Evolutionary conservation across 2,329 filamentous ascomycete genomes (phyloP).

Genomic region (Leptographium flavum): DNA sequence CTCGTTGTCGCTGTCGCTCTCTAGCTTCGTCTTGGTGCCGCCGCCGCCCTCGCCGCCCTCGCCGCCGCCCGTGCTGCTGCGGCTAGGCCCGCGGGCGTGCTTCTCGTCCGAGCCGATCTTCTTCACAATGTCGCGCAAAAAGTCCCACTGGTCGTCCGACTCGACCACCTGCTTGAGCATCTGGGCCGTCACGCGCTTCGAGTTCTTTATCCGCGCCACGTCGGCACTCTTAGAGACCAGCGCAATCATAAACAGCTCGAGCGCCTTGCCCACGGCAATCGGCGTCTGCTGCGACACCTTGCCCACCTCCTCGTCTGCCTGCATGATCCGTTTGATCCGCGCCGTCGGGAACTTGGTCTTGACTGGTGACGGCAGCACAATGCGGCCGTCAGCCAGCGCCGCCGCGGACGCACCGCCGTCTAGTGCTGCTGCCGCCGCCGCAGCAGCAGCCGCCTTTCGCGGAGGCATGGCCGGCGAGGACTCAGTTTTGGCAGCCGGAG

Average conservation of each 20-base stretch:
- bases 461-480: constrained; percentile 8
- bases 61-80: constrained; percentile 33
- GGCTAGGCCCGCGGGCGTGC: constrained; percentile 20
- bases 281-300: constrained; percentile 97
- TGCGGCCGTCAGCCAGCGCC: constrained; percentile 4
- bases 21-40: constrained; percentile 9
- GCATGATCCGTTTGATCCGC: constrained; percentile 98
- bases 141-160: constrained; percentile 86
- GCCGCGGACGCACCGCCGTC: background rate
- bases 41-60: background rate
- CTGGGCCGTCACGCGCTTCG: constrained; percentile 75
- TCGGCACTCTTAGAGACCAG: constrained; percentile 79
- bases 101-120: constrained; percentile 55
- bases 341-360: constrained; percentile 95
- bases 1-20: constrained; percentile 22
- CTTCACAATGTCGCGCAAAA: constrained; percentile 76
- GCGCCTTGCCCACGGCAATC: constrained; percentile 85
- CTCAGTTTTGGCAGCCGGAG: background rate
- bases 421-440: background rate
- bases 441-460: constrained; percentile 3
- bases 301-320: constrained; percentile 94
- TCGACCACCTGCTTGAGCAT: constrained; percentile 88
- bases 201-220: constrained; percentile 67
- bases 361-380: constrained; percentile 54
- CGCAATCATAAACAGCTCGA: constrained; percentile 96